A percentile compares a stretch with the other conserved stretches of the same genome.
These are phyloP conservation scores for Fusarium ambrosium DNA, from an alignment of 2,329 filamentous ascomycete genomes.

Conservation along the genomic window DNA sequence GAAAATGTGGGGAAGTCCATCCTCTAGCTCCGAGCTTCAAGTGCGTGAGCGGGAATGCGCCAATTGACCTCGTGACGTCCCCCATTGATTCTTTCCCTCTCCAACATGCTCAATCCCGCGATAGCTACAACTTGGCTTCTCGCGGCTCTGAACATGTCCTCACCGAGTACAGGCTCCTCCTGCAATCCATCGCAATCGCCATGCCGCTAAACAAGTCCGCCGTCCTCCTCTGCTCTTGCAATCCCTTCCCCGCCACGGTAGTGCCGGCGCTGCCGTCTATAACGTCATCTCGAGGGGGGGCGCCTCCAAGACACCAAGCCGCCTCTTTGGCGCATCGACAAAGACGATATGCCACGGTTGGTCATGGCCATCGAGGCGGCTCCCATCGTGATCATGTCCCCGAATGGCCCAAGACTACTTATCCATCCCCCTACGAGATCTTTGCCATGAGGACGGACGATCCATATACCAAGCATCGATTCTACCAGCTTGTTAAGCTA, in stretches of 20 bases:
- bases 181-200: constrained; percentile 13
- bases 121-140: constrained; percentile 25
- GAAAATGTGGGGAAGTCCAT: constrained; percentile 16
- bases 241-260: constrained; percentile 31
- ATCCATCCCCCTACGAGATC: constrained; percentile 92
- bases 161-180: constrained; percentile 21
- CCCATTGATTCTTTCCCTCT: constrained; percentile 33
- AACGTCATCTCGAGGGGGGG: constrained; percentile 41
- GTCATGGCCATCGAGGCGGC: constrained; percentile 14
- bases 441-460: constrained; percentile 71
- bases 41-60: constrained; percentile 17
- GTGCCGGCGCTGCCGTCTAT: constrained; percentile 31
- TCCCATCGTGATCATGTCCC: constrained; percentile 31
- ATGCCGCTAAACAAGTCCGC: constrained; percentile 44
- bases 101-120: constrained; percentile 42
- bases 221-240: constrained; percentile 38
- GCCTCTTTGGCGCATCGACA: constrained; percentile 11
- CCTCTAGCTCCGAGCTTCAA: background rate
- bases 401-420: constrained; percentile 61
- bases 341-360: constrained; percentile 43
- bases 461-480: constrained; percentile 85
- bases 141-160: constrained; percentile 37
- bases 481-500: constrained; percentile 92
- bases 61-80: constrained; percentile 34
- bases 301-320: constrained; percentile 20